Evolutionary conservation across 2,329 filamentous ascomycete genomes (phyloP).

Genomic region (Trichoderma semiorbis): DNA sequence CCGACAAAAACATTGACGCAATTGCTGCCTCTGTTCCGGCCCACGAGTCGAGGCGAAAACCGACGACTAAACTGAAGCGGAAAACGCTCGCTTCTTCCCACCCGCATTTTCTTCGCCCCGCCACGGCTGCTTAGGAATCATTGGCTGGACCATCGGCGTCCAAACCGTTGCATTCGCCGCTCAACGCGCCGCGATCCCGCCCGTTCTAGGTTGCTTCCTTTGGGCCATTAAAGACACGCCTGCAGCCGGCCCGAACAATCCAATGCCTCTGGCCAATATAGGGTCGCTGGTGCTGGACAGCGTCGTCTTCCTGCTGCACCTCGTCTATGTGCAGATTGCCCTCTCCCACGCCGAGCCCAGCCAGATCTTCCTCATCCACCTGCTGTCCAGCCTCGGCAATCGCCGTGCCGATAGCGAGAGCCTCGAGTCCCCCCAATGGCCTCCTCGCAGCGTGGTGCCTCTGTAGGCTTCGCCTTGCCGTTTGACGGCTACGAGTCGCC

Average conservation of each 20-base stretch:
- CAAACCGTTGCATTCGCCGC: not conserved
- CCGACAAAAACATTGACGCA: not conserved
- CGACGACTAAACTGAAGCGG: not conserved
- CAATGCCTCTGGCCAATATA: conserved; percentile 51
- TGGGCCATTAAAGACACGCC: not conserved
- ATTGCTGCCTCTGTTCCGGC: not conserved
- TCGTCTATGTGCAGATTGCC: conserved; percentile 51
- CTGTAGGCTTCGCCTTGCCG: conserved; percentile 9
- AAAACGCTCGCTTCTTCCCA: not conserved
- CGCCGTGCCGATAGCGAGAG: conserved; percentile 49
- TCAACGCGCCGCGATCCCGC: not conserved
- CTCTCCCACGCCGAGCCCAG: conserved; percentile 48
- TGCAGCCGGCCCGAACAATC: not conserved
- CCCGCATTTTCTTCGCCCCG: not conserved
- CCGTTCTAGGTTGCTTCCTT: not conserved
- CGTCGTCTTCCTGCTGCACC: conserved; percentile 51
- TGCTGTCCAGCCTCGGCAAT: conserved; percentile 45
- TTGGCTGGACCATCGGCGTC: not conserved
- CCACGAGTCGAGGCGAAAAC: not conserved
- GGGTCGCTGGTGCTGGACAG: conserved; percentile 50
- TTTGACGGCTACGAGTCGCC: conserved; percentile 38
- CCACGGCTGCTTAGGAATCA: not conserved
- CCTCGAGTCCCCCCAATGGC: conserved; percentile 40
- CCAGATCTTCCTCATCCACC: conserved; percentile 46
- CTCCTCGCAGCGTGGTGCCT: conserved; percentile 24